Conservation (phyloP, 306 rosid genomes). For the Lagenaria siceraria region DNA sequence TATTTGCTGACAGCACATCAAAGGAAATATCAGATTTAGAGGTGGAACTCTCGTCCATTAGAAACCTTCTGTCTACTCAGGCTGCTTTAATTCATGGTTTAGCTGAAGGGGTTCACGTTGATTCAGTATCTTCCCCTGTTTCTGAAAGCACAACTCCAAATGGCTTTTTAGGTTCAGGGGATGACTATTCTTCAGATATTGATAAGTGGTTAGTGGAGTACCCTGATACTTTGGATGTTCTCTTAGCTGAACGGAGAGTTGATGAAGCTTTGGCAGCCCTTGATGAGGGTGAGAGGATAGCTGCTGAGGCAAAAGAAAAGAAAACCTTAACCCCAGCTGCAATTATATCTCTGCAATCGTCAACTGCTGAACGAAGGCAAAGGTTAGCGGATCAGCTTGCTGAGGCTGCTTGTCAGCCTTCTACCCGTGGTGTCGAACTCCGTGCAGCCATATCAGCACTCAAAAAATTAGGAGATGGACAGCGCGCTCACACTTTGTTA, state of each 20-base stretch:
- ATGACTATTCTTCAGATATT: slow-evolving; percentile 51
- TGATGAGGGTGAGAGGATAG: slow-evolving; percentile 80
- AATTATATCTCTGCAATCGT: slow-evolving; percentile 48
- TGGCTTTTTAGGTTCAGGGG: slow-evolving; percentile 33
- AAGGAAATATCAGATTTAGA: slow-evolving; percentile 96
- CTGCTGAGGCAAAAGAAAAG: slow-evolving; percentile 54
- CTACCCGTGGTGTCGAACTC: slow-evolving; percentile 87
- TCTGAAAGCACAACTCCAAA: slow-evolving; percentile 36
- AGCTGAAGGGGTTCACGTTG: slow-evolving; percentile 78
- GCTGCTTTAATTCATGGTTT: slow-evolving; percentile 90
- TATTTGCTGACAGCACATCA: slow-evolving; percentile 64
- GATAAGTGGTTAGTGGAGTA: slow-evolving; percentile 87
- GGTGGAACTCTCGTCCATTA: slow-evolving; percentile 90
- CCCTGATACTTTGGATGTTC: slow-evolving; percentile 89
- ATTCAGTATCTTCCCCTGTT: slow-evolving; percentile 38
- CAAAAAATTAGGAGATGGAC: slow-evolving; percentile 90
- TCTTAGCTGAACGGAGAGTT: slow-evolving; percentile 87
- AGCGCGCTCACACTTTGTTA: slow-evolving; percentile 79
- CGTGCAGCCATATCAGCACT: slow-evolving; percentile 86
- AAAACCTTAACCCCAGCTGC: slow-evolving; percentile 45
- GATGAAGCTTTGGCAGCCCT: slow-evolving; percentile 84
- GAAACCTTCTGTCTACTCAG: slow-evolving; percentile 93
- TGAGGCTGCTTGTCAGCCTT: slow-evolving; percentile 99
- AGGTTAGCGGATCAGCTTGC: slow-evolving; percentile 93
- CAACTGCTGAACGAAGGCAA: slow-evolving; percentile 63